These are phyloP conservation scores for Aegilops speltoides DNA, from an alignment of 176 grass and related monocot species.

Conservation along the genomic window DNA sequence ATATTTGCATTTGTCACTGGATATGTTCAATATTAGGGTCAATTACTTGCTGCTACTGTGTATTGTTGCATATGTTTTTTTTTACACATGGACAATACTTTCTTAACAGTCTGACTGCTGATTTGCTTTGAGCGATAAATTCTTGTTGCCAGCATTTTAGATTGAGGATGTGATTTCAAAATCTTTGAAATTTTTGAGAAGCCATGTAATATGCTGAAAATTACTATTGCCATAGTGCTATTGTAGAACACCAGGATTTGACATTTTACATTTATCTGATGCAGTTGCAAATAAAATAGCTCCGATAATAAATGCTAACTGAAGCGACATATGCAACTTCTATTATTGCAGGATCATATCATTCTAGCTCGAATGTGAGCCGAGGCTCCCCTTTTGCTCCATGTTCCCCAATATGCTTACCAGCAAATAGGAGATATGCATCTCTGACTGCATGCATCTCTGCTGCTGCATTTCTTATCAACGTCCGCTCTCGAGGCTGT, in stretches of 20 bases:
- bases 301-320: background rate
- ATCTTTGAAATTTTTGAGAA: background rate
- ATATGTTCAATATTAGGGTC: background rate
- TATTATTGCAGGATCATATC: background rate
- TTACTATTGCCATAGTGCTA: background rate
- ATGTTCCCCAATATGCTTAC: background rate
- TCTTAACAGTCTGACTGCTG: background rate
- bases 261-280: background rate
- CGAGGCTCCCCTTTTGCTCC: background rate
- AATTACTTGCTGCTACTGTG: too few relatives aligned
- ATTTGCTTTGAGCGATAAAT: background rate
- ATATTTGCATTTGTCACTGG: background rate
- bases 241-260: background rate
- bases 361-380: background rate
- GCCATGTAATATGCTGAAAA: background rate
- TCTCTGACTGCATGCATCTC: slow-evolving; percentile 13
- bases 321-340: background rate
- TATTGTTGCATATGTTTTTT: too few relatives aligned
- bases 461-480: background rate
- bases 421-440: background rate
- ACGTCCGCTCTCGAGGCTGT: background rate
- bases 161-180: background rate
- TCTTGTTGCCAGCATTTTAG: background rate
- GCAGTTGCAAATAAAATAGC: background rate
- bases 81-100: too few relatives aligned